Evolutionary conservation across 345 rosid genomes (phyloP), one percentile per base, ranked within the genome.

Genomic region (Ricinus communis): DNA sequence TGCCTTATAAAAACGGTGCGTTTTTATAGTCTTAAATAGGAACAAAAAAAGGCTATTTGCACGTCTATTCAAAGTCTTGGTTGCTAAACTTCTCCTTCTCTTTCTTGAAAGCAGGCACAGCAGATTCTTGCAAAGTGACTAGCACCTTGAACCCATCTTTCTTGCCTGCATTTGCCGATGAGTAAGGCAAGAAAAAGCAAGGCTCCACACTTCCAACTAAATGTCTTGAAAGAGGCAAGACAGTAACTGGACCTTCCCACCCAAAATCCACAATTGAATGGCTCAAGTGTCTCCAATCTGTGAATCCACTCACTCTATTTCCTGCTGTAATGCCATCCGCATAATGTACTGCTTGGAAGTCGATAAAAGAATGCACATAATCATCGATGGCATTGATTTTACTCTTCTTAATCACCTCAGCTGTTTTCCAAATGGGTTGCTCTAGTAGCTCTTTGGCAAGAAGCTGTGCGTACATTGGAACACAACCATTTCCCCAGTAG

Each of bases 401-500:
- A 85, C 98, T 93, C 85, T 85, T 86, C 81, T 84, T 85, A 13
- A 91, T 88, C 65, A 87, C 76, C 73, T 85, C 87, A 0, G 96
- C 93, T 36, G 92, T 88, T 79, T 78, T 79, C 97, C 91, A 93
- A 9, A 91, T 78, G 0, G 94, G 98, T 54, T 87, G 86, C 67
- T 85, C 74, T 2, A 77, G 47, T 15, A 93, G 82, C 19, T 89
- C 87, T 27, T 52, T 76, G 51, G 90, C 97, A 11, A 51, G 80
- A 0, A 82, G 72, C 74, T 82, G 80, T 64, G 85, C 91, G 28
- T 88, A 88, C 86, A 88, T 81, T 3, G 98, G 87, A 14, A 90
- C 85, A 58, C 98, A 90, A n/a, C 94, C 96, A 10, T 89, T 93
- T 68, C 97, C 98, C 94, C 93, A 89, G 53, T 93, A 93, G 12